Evolutionary conservation across 495 filamentous ascomycete genomes (phyloP), one percentile per base, ranked within the genome.

Genomic region (Penicillium subrubescens): DNA sequence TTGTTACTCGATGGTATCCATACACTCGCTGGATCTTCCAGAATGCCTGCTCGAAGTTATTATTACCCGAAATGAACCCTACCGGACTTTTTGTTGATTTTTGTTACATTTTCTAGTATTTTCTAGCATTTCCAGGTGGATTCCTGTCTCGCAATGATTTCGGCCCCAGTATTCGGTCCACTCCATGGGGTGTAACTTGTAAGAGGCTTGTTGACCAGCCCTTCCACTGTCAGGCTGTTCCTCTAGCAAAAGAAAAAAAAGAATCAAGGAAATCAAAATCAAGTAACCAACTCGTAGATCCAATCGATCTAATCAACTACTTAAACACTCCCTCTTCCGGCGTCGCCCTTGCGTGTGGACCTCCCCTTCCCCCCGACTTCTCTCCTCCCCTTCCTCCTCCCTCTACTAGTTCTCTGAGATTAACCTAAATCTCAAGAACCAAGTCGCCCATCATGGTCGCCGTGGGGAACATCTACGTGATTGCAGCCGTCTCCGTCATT

Each of bases 401-500:
- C 5, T 8, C 43, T 50, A 31, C 37, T 21, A 41, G 23, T 21
- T 51, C 29, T 44, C 34, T 68, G 59, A 56, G 54, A 60, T 60
- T 27, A 52, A 25, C 21, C 21, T 10, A n/a, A 44, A 25, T 48
- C 44, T 48, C 44, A 48, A 48, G 29, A 19, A 34, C 31, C 21
- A 31, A 33, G 34, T 48, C 19, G 41, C 21, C 59, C 67, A 75
- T 53, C 59, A 74, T 77, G 74, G 60, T 67, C 56, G 59, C 89
- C 54, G 87, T 71, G 34, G 69, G 88, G 21, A 92, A 92, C 73
- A 85, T 92, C 69, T 93, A 92, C 67, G 73, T 88, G 48, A 93
- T 93, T 72, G 85, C 91, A 65, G 88, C 88, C 69, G 84, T 91
- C 74, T 82, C 90, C 72, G 89, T 94, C 64, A 82, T 91, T 64